These are phyloP conservation scores for Alternaria conjuncta DNA, from an alignment of 2,329 filamentous ascomycete genomes.

Conservation along the genomic window DNA sequence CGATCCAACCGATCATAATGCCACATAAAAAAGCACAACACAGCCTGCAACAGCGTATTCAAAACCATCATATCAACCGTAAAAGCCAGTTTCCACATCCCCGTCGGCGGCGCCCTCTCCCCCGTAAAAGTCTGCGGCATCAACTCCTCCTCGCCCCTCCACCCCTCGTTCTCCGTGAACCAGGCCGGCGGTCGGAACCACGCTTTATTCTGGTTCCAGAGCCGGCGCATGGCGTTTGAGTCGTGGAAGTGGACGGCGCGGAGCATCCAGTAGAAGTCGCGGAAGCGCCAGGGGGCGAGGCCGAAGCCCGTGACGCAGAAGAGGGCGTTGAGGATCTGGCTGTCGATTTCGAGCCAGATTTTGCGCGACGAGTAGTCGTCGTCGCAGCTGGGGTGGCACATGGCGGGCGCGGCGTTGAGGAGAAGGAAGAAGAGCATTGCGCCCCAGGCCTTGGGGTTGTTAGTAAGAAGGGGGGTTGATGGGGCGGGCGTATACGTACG, in stretches of 20 bases:
- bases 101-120: constrained; percentile 59
- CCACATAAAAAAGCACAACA: constrained; percentile 83
- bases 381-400: constrained; percentile 74
- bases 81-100: constrained; percentile 76
- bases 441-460: constrained; percentile 69
- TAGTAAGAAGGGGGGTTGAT: neutral
- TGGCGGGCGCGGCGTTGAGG: constrained; percentile 74
- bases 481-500: neutral
- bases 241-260: constrained; percentile 59
- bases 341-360: constrained; percentile 83
- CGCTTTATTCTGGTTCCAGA: constrained; percentile 74
- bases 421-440: constrained; percentile 88
- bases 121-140: neutral
- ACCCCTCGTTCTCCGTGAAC: constrained; percentile 65
- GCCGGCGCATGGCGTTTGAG: constrained; percentile 60
- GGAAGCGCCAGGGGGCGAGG: constrained; percentile 81
- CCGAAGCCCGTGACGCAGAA: constrained; percentile 90
- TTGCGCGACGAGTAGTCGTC: constrained; percentile 74
- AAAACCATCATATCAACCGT: constrained; percentile 78
- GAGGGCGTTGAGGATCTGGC: constrained; percentile 81
- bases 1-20: constrained; percentile 72
- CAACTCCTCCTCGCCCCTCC: constrained; percentile 38
- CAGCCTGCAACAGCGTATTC: constrained; percentile 79
- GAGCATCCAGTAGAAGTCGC: constrained; percentile 77
- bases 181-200: constrained; percentile 78